Evolutionary conservation across 148 eudicot species (phyloP), one percentile per base, ranked within the genome.

Genomic region (Nepenthes gracilis): DNA sequence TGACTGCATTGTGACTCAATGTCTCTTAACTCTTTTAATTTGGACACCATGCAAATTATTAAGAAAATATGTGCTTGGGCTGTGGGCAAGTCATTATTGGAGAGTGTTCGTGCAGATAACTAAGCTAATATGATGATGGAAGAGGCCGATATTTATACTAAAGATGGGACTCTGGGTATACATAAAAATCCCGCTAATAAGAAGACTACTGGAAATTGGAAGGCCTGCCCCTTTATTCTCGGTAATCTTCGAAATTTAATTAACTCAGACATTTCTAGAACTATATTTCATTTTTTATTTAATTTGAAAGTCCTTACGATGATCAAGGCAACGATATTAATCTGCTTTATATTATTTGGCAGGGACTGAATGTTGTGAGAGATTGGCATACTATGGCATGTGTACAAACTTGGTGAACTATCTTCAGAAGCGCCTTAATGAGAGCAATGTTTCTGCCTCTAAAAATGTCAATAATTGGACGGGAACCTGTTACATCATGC

Each of bases 301-400:
- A 13, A 2, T 5, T 34, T 5, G 6, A 13, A 35, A 8, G 57
- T 40, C 45, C 45, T 8, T 40, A 8, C 6, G 45, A 40, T 40
- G 45, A 40, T 40, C 45, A 3, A 8, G 0, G 45, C 45, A 40
- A 40, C 6, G 8, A 40, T 3, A 8, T 40, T 8, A 40, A 40
- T 55, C 36, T 55, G 13, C 33, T 1, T 55, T 55, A 11, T 8
- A 33, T 32, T 49, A 14, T n/a, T 36, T 3, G 5, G 53, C 69
- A 66, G 69, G 57, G 34, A 66, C 13, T 37, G 69, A 66, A 66
- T 58, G 63, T 6, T 66, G 69, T 58, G 69, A 66, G 69, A 57
- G 69, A 50, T 53, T 66, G 36, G 69, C 69, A 2, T 66, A 58
- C 47, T 57, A 66, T 66, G 69, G 69, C 58, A 57, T 66, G 69